Conservation (phyloP, 2,329 filamentous ascomycete species). For the Macrophomina tecta region DNA sequence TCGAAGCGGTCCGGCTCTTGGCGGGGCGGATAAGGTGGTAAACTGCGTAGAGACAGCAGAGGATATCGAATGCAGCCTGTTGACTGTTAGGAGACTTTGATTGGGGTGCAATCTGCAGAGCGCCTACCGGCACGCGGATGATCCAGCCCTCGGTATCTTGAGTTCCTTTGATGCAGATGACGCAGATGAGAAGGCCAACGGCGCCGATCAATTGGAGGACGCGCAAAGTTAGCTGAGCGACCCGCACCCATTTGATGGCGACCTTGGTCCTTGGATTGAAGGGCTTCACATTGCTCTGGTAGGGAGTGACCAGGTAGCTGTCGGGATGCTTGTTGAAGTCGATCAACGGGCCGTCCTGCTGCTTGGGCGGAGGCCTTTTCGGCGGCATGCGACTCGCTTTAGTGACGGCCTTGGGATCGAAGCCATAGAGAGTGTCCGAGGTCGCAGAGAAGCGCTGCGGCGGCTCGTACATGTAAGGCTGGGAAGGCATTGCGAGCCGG, state of each 20-base stretch:
- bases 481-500: constrained; percentile 51
- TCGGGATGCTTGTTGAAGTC: constrained; percentile 88
- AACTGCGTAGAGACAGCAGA: constrained; percentile 77
- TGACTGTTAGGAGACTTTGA: not conserved
- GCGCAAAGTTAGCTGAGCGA: constrained; percentile 72
- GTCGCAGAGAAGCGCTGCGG: constrained; percentile 57
- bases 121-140: constrained; percentile 73
- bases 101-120: too few relatives aligned
- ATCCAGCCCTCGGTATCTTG: constrained; percentile 73
- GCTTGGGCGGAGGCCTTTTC: constrained; percentile 53
- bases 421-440: constrained; percentile 60
- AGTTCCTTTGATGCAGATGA: constrained; percentile 76
- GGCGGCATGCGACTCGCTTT: constrained; percentile 75
- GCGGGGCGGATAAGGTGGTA: constrained; percentile 79
- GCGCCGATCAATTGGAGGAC: constrained; percentile 71
- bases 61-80: constrained; percentile 75
- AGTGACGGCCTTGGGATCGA: constrained; percentile 87
- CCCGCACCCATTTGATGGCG: constrained; percentile 72
- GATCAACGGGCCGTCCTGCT: constrained; percentile 76
- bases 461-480: constrained; percentile 77
- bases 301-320: constrained; percentile 68
- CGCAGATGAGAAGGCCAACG: constrained; percentile 73
- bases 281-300: constrained; percentile 65
- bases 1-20: constrained; percentile 74
- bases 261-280: constrained; percentile 74